Evolutionary conservation across 2,329 filamentous ascomycete genomes (phyloP).

Genomic region (Sporothrix curviconia): DNA sequence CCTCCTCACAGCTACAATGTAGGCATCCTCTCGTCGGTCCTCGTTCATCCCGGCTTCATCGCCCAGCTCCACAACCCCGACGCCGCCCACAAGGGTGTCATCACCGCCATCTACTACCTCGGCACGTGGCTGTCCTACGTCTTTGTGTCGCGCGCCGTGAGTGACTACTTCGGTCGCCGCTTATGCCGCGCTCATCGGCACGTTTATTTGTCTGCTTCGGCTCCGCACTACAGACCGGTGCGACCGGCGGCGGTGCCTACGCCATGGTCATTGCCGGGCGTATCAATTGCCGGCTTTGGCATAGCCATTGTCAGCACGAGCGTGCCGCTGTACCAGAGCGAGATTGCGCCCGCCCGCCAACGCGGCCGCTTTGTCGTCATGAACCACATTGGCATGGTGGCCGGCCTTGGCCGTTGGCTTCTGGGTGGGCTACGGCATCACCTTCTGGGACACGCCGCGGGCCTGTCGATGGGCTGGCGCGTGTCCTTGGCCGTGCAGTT

Average conservation of each 20-base stretch:
- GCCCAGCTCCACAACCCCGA: slow-evolving; percentile 38
- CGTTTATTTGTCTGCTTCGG: slow-evolving; percentile 42
- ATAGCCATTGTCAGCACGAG: slow-evolving; percentile 49
- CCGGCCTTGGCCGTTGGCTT: slow-evolving; percentile 47
- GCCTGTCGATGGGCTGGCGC: slow-evolving; percentile 47
- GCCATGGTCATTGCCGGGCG: slow-evolving; percentile 45
- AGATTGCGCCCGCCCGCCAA: slow-evolving; percentile 47
- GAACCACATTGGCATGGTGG: slow-evolving; percentile 53
- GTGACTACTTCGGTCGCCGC: slow-evolving; percentile 46
- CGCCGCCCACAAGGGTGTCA: slow-evolving; percentile 41
- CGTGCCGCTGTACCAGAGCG: slow-evolving; percentile 53
- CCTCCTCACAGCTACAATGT: slow-evolving; percentile 46
- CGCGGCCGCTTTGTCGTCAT: slow-evolving; percentile 51
- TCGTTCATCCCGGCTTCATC: slow-evolving; percentile 50
- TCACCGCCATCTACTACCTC: slow-evolving; percentile 52
- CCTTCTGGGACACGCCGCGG: slow-evolving; percentile 41
- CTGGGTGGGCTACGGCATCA: slow-evolving; percentile 52
- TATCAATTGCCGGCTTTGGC: slow-evolving; percentile 45
- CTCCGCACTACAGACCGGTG: slow-evolving; percentile 40
- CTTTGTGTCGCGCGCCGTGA: slow-evolving; percentile 45
- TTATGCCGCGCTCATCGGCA: slow-evolving; percentile 44
- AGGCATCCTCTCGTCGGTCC: slow-evolving; percentile 49
- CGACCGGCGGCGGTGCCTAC: slow-evolving; percentile 35
- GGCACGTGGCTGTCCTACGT: slow-evolving; percentile 51
- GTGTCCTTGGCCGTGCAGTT: slow-evolving; percentile 45